A percentile compares a stretch with the other conserved stretches of the same genome.
Evolutionary conservation across 352 stramenopile species (phyloP).

Genomic region (Globisporangium viniferum): DNA sequence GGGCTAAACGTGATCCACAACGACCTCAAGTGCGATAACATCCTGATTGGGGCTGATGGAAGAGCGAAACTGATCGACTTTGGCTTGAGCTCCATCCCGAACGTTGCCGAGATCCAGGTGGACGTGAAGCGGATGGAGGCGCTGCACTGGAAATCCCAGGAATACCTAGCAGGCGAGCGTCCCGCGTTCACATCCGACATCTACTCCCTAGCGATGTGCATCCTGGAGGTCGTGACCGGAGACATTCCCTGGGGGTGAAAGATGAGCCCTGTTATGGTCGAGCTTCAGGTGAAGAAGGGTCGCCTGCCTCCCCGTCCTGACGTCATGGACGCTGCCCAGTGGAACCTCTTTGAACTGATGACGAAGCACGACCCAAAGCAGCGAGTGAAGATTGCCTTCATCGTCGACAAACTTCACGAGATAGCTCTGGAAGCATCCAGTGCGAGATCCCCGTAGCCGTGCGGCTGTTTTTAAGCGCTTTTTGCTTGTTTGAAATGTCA

Average conservation of each 20-base stretch:
- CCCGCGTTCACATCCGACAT: background rate
- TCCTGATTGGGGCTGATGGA: slow-evolving; percentile 48
- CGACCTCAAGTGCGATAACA: slow-evolving; percentile 87
- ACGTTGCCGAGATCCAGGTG: slow-evolving; percentile 1
- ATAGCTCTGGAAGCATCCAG: background rate
- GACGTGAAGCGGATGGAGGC: slow-evolving; percentile 4
- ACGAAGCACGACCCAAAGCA: background rate
- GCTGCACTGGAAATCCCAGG: slow-evolving; percentile 1
- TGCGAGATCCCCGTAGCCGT: background rate
- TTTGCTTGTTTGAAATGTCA: too few species aligned
- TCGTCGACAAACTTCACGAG: background rate
- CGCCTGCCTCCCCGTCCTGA: background rate
- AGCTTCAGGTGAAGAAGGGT: slow-evolving; percentile 2
- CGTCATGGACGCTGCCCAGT: background rate
- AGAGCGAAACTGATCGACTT: slow-evolving; percentile 5
- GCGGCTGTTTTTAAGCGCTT: background rate
- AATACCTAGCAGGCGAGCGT: background rate
- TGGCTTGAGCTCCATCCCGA: background rate
- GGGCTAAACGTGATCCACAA: slow-evolving; percentile 48
- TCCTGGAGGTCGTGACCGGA: background rate
- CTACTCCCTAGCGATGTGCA: slow-evolving; percentile 4
- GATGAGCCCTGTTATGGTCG: background rate
- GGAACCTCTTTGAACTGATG: slow-evolving; percentile 5
- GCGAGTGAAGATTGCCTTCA: slow-evolving; percentile 4
- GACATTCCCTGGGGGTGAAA: background rate